phyloP scores from a whole-genome alignment of 192 early-diverging fungal species.

The Coemansia sp. region DNA sequence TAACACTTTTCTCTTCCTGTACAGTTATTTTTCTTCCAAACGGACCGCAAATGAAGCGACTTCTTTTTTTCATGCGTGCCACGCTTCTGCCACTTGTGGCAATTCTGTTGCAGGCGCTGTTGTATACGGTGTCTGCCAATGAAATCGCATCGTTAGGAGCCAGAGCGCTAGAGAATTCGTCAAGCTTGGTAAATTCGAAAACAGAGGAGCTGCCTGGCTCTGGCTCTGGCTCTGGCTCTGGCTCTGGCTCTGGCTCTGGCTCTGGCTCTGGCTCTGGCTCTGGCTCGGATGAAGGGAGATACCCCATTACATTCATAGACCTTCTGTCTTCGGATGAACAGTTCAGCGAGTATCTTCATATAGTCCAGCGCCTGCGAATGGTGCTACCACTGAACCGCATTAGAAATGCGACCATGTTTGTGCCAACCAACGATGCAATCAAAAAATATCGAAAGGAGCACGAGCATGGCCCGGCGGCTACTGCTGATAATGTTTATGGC shows the following conservation, averaged over 20 bases:
- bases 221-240: background rate
- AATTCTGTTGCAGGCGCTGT: background rate
- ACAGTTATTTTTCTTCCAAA: background rate
- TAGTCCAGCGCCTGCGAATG: conserved; percentile 61
- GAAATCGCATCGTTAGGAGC: background rate
- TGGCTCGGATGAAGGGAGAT: conserved; percentile 3
- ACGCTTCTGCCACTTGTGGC: background rate
- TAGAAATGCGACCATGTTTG: conserved; percentile 62
- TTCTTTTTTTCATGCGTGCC: background rate
- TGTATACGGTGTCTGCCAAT: background rate
- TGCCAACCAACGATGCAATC: conserved; percentile 63
- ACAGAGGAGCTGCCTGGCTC: background rate
- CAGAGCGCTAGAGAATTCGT: background rate
- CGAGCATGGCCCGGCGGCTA: conserved; percentile 4
- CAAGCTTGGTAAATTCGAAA: background rate
- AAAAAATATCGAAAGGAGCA: conserved; percentile 34
- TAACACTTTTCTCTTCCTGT: background rate
- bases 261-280: background rate
- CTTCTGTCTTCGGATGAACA: conserved; percentile 58
- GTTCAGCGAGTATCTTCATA: conserved; percentile 58
- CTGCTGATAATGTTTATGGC: conserved; percentile 24
- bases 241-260: background rate
- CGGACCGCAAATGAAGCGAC: conserved; percentile 1
- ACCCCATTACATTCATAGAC: conserved; percentile 57
- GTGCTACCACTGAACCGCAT: conserved; percentile 60